Percentiles rank a stretch among this genome's conserved stretches.
Conservation (phyloP, 2,329 filamentous ascomycete genomes). For the Onygenales sp. region DNA sequence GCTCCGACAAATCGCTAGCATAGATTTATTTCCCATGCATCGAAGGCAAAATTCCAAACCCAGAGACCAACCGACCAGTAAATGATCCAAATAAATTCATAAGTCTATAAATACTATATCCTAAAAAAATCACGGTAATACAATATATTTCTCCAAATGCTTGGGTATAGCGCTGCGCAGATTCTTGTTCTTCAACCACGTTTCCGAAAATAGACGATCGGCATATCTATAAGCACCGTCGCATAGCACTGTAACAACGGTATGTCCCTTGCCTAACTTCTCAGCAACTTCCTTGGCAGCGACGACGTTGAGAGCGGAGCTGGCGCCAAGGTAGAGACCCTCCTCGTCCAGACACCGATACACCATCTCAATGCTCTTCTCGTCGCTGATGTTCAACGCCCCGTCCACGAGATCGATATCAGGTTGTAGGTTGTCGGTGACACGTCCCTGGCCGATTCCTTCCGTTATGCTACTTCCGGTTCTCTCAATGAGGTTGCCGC, state of each 20-base stretch:
- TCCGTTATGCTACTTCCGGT: slow-evolving; percentile 86
- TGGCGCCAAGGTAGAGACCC: slow-evolving; percentile 88
- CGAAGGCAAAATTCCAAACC: not conserved
- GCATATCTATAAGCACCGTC: slow-evolving; percentile 98
- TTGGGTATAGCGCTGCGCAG: slow-evolving; percentile 71
- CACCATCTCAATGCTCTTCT: slow-evolving; percentile 95
- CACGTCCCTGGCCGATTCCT: slow-evolving; percentile 89
- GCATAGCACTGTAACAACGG: slow-evolving; percentile 85
- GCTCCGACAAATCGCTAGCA: too few species aligned
- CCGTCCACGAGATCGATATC: slow-evolving; percentile 80
- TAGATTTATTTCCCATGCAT: not conserved
- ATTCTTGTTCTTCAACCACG: slow-evolving; percentile 83
- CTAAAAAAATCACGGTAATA: slow-evolving; percentile 56
- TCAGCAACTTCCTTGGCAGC: slow-evolving; percentile 90
- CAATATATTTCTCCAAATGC: slow-evolving; percentile 86
- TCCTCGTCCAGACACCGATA: slow-evolving; percentile 95
- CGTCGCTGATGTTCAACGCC: slow-evolving; percentile 74
- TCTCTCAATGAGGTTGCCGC: slow-evolving; percentile 73
- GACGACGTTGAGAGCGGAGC: slow-evolving; percentile 87
- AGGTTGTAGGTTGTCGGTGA: slow-evolving; percentile 87
- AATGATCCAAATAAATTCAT: not conserved
- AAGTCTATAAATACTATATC: not conserved
- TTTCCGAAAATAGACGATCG: slow-evolving; percentile 81
- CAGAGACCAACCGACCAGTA: not conserved
- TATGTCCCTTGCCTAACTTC: slow-evolving; percentile 78